Conservation (phyloP, 2,329 filamentous ascomycete species). For the Diaporthe longicolla region DNA sequence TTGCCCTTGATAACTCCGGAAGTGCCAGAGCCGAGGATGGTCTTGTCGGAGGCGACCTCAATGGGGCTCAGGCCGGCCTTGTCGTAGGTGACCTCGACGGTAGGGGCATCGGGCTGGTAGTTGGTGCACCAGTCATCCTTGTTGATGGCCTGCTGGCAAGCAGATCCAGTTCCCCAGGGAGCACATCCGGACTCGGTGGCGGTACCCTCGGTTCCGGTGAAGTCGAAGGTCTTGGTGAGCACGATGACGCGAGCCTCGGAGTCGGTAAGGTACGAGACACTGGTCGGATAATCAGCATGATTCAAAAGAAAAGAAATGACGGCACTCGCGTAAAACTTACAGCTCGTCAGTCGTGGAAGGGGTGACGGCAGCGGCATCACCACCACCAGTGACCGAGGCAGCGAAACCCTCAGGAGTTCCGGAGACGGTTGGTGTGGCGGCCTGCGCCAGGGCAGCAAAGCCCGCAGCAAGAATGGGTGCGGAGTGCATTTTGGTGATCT, state of each 20-base stretch:
- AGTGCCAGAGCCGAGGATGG: constrained; percentile 65
- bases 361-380: constrained; percentile 65
- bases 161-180: constrained; percentile 67
- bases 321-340: neutral
- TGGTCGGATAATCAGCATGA: neutral
- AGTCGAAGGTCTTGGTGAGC: constrained; percentile 69
- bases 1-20: constrained; percentile 71
- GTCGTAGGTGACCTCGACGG: constrained; percentile 60
- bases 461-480: constrained; percentile 38
- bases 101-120: constrained; percentile 66
- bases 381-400: constrained; percentile 72
- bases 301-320: no score
- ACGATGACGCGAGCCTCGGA: constrained; percentile 68
- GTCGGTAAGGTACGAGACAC: constrained; percentile 69
- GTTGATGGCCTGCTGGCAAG: constrained; percentile 73
- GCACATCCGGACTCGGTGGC: constrained; percentile 68
- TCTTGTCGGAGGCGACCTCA: constrained; percentile 70
- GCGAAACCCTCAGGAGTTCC: constrained; percentile 59
- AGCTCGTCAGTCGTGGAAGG: constrained; percentile 69
- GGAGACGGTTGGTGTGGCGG: constrained; percentile 49
- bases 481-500: constrained; percentile 37
- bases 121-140: constrained; percentile 71
- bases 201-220: constrained; percentile 68
- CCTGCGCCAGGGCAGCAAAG: constrained; percentile 46
- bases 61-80: constrained; percentile 66